Conservation (phyloP, 1,139 yeast genomes). For the Pichia sp. region DNA sequence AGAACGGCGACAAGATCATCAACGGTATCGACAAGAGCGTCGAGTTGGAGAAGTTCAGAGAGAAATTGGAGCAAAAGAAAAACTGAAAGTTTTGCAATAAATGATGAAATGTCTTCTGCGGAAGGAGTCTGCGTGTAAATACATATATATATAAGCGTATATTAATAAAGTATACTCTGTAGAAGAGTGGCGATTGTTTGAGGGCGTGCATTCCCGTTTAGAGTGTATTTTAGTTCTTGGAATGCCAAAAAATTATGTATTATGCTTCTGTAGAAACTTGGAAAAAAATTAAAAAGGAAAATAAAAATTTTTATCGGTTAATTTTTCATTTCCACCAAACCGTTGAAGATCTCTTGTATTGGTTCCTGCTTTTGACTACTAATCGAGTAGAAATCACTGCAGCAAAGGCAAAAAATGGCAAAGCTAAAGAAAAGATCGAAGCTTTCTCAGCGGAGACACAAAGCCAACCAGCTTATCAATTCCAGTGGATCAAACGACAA, state of each 20-base stretch:
- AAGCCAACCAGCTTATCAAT: constrained; percentile 27
- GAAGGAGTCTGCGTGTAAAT: neutral
- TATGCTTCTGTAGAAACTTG: neutral
- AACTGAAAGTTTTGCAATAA: neutral
- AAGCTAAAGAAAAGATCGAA: constrained; percentile 70
- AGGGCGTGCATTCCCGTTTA: too few relatives aligned
- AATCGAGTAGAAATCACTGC: too few relatives aligned
- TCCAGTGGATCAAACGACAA: constrained; percentile 18
- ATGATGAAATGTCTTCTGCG: too few relatives aligned
- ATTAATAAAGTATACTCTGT: too few relatives aligned
- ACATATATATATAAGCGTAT: too few relatives aligned
- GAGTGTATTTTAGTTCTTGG: too few relatives aligned
- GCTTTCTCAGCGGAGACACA: constrained; percentile 39
- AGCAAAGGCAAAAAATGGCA: constrained; percentile 64
- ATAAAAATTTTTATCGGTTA: constrained; percentile 37
- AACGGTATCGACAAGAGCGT: constrained; percentile 21
- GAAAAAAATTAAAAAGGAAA: neutral
- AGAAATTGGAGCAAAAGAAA: constrained; percentile 19
- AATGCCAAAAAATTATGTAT: neutral
- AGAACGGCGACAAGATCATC: constrained; percentile 37
- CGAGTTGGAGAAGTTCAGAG: constrained; percentile 24
- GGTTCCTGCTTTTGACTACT: too few relatives aligned
- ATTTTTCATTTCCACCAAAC: neutral
- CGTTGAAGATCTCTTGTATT: neutral
- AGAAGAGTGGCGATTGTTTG: too few relatives aligned